These are phyloP conservation scores for Falciphora oryzae DNA, from an alignment of 2,329 filamentous ascomycete species.

Conservation along the genomic window DNA sequence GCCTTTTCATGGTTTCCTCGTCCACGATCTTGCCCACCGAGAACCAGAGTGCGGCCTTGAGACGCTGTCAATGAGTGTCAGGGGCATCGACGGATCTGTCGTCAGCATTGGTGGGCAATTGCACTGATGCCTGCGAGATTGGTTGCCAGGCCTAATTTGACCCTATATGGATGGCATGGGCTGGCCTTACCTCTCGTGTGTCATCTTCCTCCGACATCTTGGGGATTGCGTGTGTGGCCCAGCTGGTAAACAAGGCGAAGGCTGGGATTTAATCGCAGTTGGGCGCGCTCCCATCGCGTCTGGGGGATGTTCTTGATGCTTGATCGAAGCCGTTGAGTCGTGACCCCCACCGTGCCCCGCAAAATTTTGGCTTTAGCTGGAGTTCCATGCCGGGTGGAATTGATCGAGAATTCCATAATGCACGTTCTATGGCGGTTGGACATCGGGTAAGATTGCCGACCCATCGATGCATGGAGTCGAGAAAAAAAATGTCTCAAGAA, in stretches of 20 bases:
- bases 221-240: background rate
- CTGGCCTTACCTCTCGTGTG: conserved; percentile 20
- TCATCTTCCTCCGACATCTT: conserved; percentile 23
- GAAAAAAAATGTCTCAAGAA: background rate
- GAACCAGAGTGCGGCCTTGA: conserved; percentile 82
- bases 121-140: conserved; percentile 10
- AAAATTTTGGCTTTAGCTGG: background rate
- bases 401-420: background rate
- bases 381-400: background rate
- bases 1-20: conserved; percentile 65
- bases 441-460: background rate
- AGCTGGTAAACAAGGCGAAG: background rate
- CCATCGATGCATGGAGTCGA: background rate
- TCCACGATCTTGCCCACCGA: conserved; percentile 84
- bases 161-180: background rate
- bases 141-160: background rate
- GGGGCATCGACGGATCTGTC: background rate
- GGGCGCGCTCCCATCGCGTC: background rate
- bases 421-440: background rate
- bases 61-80: conserved; percentile 46
- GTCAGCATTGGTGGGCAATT: background rate
- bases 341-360: background rate
- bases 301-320: background rate
- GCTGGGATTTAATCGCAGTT: background rate
- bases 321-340: background rate